Conservation (phyloP, 116 monocot genomes). For the Zostera marina region DNA sequence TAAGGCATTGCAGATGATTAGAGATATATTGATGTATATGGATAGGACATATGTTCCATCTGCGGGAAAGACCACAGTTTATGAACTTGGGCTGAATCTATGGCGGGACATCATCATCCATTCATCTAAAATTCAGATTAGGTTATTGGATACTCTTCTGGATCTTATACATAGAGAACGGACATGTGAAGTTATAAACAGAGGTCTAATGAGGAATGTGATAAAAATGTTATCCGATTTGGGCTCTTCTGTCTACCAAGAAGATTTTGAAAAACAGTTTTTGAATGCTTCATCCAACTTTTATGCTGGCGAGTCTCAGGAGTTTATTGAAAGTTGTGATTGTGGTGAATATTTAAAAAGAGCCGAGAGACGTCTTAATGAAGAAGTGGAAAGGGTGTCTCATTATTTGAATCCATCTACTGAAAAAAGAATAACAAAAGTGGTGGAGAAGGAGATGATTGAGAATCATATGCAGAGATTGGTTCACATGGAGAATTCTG, state of each 20-base stretch:
- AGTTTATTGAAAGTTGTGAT: slow-evolving; percentile 72
- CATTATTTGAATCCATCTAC: slow-evolving; percentile 58
- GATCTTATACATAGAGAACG: slow-evolving; percentile 65
- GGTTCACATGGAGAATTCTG: slow-evolving; percentile 92
- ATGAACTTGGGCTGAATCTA: slow-evolving; percentile 78
- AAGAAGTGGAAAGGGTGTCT: slow-evolving; percentile 84
- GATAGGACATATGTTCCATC: slow-evolving; percentile 68
- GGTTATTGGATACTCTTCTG: slow-evolving; percentile 55
- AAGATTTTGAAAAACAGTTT: slow-evolving; percentile 79
- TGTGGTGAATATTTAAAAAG: slow-evolving; percentile 80
- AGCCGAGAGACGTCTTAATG: slow-evolving; percentile 75
- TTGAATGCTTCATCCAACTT: slow-evolving; percentile 68
- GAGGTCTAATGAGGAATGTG: slow-evolving; percentile 70
- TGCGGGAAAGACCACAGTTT: slow-evolving; percentile 50
- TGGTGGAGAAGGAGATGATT: slow-evolving; percentile 90
- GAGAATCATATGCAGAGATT: slow-evolving; percentile 89
- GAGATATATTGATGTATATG: slow-evolving; percentile 98
- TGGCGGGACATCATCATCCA: slow-evolving; percentile 77
- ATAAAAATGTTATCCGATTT: slow-evolving; percentile 81
- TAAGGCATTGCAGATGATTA: slow-evolving; percentile 87
- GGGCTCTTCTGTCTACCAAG: slow-evolving; percentile 64
- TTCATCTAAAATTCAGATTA: slow-evolving; percentile 36
- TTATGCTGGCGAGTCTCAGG: slow-evolving; percentile 72
- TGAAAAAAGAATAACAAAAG: slow-evolving; percentile 59
- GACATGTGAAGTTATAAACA: slow-evolving; percentile 74